Percentiles rank a stretch among this genome's conserved stretches.
These are phyloP conservation scores for Apiospora saccharicola DNA, from an alignment of 2,329 filamentous ascomycete genomes.

Conservation along the genomic window DNA sequence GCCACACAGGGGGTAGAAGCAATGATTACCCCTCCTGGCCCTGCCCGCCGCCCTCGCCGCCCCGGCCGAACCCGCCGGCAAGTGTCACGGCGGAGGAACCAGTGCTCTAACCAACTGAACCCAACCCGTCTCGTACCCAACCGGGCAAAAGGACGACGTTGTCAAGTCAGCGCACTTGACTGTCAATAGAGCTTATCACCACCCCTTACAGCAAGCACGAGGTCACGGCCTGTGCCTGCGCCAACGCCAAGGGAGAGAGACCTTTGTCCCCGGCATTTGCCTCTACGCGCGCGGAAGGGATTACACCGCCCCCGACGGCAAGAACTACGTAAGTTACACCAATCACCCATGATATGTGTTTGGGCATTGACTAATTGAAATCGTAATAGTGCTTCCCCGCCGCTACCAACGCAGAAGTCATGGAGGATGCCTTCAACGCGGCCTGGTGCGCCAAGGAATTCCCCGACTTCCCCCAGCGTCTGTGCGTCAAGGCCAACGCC, in stretches of 20 bases:
- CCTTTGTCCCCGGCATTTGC: neutral
- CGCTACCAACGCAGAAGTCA: neutral
- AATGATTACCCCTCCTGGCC: neutral
- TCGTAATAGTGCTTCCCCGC: neutral
- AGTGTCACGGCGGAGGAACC: too few species aligned
- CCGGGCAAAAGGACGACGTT: too few species aligned
- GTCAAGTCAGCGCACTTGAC: too few species aligned
- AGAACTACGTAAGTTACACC: neutral
- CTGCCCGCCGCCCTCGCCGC: constrained; percentile 2
- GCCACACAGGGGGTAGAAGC: neutral
- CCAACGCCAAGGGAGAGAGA: neutral
- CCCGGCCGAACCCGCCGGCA: neutral
- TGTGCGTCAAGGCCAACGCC: neutral
- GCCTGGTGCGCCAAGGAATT: neutral
- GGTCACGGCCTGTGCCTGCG: neutral
- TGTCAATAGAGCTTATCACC: too few species aligned
- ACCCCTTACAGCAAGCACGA: too few species aligned
- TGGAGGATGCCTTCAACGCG: neutral
- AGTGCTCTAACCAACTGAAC: too few species aligned
- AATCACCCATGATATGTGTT: too few species aligned
- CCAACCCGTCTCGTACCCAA: too few species aligned
- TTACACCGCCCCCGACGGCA: neutral
- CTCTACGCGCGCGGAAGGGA: neutral
- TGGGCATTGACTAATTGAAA: neutral
- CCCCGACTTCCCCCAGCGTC: neutral